Evolutionary conservation across 140 eudicot species (phyloP).

Genomic region (Cichorium intybus): DNA sequence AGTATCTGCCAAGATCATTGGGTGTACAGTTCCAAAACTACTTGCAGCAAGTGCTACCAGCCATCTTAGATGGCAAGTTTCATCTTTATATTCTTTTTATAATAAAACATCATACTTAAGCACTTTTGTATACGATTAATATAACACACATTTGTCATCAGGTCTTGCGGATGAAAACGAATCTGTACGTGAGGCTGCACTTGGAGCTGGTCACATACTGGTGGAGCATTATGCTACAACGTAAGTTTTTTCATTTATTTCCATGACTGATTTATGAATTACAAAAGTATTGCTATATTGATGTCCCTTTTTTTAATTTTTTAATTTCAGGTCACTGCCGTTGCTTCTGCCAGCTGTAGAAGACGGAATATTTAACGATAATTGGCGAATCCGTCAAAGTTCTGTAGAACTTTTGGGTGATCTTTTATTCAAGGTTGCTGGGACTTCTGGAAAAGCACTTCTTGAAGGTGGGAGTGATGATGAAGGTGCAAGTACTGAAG

Average conservation of each 20-base stretch:
- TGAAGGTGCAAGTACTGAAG: constrained; percentile 99
- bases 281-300: neutral
- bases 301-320: neutral
- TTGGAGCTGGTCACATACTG: constrained; percentile 95
- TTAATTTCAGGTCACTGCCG: constrained; percentile 77
- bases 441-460: constrained; percentile 98
- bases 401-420: constrained; percentile 96
- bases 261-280: too few species aligned
- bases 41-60: constrained; percentile 88
- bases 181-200: constrained; percentile 98
- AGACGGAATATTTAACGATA: constrained; percentile 95
- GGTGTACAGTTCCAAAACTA: constrained; percentile 97
- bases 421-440: constrained; percentile 98
- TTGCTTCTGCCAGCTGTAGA: constrained; percentile 99
- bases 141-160: constrained; percentile 23
- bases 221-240: constrained; percentile 98
- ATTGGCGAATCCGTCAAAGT: constrained; percentile 98
- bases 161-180: constrained; percentile 99
- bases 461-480: constrained; percentile 99
- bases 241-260: constrained; percentile 36
- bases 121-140: constrained; percentile 1
- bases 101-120: neutral
- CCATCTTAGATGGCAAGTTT: constrained; percentile 81
- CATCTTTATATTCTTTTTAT: neutral
- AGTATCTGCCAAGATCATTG: constrained; percentile 93